Conservation (phyloP, 2,329 filamentous ascomycete genomes). For the Diaporthe australafricana region DNA sequence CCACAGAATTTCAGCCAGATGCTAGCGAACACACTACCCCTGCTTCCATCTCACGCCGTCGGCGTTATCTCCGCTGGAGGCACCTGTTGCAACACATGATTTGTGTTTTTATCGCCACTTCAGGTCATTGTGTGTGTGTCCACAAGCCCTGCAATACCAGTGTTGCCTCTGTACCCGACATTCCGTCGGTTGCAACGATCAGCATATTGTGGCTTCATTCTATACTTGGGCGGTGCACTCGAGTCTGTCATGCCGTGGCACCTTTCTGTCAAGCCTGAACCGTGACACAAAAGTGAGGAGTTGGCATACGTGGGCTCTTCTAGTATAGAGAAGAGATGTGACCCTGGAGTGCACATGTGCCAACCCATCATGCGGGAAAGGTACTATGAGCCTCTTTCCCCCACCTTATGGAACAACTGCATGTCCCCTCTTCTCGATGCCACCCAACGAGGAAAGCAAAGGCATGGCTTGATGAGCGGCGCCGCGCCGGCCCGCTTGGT, state of each 20-base stretch:
- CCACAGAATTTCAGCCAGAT: no score
- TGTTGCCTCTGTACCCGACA: background rate
- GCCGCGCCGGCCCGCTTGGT: conserved; percentile 19
- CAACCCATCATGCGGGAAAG: background rate
- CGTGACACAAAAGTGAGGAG: background rate
- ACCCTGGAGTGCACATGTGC: no score
- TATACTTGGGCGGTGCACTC: background rate
- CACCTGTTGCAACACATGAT: background rate
- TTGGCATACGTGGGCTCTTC: fast-evolving
- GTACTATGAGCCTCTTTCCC: background rate
- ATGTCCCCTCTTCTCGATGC: background rate
- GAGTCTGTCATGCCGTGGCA: no score
- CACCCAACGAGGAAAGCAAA: background rate
- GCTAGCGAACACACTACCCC: background rate
- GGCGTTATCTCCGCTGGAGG: background rate
- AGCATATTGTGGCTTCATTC: background rate
- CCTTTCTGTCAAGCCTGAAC: background rate
- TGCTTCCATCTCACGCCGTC: background rate
- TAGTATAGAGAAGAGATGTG: background rate
- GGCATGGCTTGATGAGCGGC: background rate
- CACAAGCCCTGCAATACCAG: background rate
- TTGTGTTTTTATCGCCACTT: background rate
- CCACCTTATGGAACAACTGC: background rate
- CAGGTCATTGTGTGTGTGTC: background rate
- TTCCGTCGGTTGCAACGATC: background rate